These are phyloP conservation scores for Sugiyamaella lignohabitans DNA, from an alignment of 805 yeast genomes.

Conservation along the genomic window DNA sequence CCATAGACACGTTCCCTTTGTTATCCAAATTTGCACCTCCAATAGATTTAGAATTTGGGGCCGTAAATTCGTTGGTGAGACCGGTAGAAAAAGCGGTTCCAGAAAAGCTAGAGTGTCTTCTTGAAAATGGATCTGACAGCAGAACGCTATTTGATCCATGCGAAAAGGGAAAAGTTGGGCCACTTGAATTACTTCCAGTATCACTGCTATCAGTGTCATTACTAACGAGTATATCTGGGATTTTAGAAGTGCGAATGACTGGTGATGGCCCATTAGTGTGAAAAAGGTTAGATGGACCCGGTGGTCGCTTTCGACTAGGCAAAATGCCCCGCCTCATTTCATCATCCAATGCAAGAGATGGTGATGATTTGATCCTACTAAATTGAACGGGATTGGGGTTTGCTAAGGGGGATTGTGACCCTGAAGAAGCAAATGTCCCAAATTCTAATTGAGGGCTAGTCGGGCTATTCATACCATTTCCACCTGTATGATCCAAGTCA, in stretches of 20 bases:
- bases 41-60: too few relatives aligned
- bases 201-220: not conserved
- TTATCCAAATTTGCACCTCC: not conserved
- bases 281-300: not conserved
- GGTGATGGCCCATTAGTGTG: not conserved
- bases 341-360: not conserved
- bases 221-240: not conserved
- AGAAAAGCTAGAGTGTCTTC: not conserved
- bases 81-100: not conserved
- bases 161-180: not conserved
- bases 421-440: not conserved
- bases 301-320: not conserved
- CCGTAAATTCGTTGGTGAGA: not conserved
- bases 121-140: not conserved
- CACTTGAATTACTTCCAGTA: not conserved
- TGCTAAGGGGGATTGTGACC: not conserved
- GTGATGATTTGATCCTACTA: not conserved
- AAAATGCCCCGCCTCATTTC: not conserved
- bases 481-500: not conserved
- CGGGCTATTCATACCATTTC: too few relatives aligned
- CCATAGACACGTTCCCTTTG: slow-evolving; percentile 5
- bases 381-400: not conserved
- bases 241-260: not conserved
- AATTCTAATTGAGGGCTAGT: not conserved
- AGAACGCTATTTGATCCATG: not conserved